Base-by-base conservation (phyloP, 495 filamentous ascomycete genomes). In the Tetracladium setigerum region DNA sequence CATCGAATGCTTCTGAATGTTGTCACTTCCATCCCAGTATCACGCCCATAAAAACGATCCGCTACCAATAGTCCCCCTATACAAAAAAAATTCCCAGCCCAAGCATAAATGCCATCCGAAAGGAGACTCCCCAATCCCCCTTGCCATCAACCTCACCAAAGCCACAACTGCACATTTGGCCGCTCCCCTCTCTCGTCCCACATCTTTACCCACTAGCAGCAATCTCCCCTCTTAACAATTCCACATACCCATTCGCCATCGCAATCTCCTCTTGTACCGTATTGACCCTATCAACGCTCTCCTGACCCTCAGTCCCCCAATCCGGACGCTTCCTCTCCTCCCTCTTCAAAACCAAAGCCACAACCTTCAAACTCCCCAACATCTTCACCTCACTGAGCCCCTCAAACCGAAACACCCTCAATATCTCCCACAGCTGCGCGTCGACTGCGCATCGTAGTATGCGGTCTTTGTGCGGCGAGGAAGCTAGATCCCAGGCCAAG, bases 161-260 rank as follows among this genome's bases (percentile, higher is more conserved):
- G 44, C 48, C 52, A 56, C 56, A 57, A 40, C 37, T 58, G 55
- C 9, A 58, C 51, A 17, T 31, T 47, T 1, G 55, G 55, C 11
- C 19, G 14, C 9, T 44, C 15, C 8, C 41, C 30, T 27, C 22
- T 27, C 14, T 42, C 36, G 10, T 11, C 13, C 55, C 51, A 58
- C 24, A 44, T 3, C 16, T 30, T 14, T 9, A 42, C 36, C 31
- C 7, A 8, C 38, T 41, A 17, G 43, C 34, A 11, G 48, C 36
- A 36, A 58, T 19, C 38, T 52, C 51, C 44, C 35, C 22, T 27
- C 36, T 39, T 30, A 58, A 17, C 27, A 18, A 42, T 31, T 54
- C 44, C 18, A 54, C 50, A 38, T 49, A 58, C 32, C 47, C 47
- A 37, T 54, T 34, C 1, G 47, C 32, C 14, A 54, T 32, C 15